Percentiles rank a stretch among this genome's conserved stretches.
phyloP scores from a whole-genome alignment of 2,329 filamentous ascomycete genomes.

The Tolypocladium inflatum region DNA sequence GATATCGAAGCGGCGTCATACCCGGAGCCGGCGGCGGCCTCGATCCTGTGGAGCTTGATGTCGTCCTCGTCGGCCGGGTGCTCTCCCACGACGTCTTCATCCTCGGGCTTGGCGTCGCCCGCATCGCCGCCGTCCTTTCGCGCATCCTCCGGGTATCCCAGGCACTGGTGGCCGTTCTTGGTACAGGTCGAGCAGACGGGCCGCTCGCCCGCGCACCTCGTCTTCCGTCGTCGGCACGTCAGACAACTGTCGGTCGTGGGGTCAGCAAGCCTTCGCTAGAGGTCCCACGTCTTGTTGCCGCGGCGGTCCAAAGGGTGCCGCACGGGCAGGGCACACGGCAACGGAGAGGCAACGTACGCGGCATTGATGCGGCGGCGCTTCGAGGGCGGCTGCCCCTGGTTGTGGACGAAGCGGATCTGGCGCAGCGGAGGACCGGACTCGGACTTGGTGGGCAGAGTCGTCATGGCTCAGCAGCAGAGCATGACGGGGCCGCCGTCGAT shows the following conservation, averaged over 20 bases:
- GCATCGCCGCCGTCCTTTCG: slow-evolving; percentile 30
- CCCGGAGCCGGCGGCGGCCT: not conserved
- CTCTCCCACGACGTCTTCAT: slow-evolving; percentile 4
- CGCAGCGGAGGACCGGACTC: slow-evolving; percentile 35
- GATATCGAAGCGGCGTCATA: not conserved
- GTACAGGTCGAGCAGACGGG: slow-evolving; percentile 63
- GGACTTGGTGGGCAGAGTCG: slow-evolving; percentile 31
- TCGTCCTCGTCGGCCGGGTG: not conserved
- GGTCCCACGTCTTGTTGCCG: not conserved
- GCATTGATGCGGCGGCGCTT: slow-evolving; percentile 73
- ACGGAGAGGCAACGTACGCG: slow-evolving; percentile 44
- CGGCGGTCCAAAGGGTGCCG: not conserved
- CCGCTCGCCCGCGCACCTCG: slow-evolving; percentile 63
- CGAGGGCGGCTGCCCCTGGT: slow-evolving; percentile 69
- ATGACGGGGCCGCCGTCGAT: slow-evolving; percentile 11
- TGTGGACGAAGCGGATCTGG: slow-evolving; percentile 72
- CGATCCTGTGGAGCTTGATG: not conserved
- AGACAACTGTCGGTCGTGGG: slow-evolving; percentile 40
- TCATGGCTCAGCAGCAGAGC: slow-evolving; percentile 32
- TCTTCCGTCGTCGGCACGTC: slow-evolving; percentile 69
- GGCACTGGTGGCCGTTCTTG: slow-evolving; percentile 60
- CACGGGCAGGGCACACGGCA: not conserved
- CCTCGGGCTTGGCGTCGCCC: slow-evolving; percentile 11
- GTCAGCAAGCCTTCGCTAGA: not conserved
- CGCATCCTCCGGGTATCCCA: slow-evolving; percentile 52